Percentiles rank a stretch among this genome's conserved stretches.
Evolutionary conservation across 2,329 filamentous ascomycete species (phyloP).

Genomic region (Fusarium agapanthi): DNA sequence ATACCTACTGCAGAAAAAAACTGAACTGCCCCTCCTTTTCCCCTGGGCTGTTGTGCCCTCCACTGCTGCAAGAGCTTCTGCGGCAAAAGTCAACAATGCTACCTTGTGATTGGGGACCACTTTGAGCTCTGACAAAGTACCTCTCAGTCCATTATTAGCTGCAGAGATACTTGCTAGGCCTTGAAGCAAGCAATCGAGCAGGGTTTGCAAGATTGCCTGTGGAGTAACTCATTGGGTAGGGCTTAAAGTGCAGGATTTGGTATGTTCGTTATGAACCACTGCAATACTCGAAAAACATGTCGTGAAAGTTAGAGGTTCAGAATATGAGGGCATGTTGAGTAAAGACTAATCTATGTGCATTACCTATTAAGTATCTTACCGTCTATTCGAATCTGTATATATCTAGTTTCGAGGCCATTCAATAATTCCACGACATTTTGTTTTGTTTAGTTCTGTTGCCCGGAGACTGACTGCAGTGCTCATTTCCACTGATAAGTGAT

Average conservation of each 20-base stretch:
- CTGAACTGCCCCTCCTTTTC: constrained; percentile 40
- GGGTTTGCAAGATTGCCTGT: constrained; percentile 27
- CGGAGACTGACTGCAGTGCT: constrained; percentile 1
- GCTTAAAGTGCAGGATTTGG: not conserved
- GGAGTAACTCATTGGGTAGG: constrained; percentile 23
- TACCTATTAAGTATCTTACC: too few relatives aligned
- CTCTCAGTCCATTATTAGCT: not conserved
- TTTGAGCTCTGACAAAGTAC: constrained; percentile 23
- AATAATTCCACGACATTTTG: not conserved
- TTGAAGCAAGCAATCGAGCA: not conserved
- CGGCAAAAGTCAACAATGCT: constrained; percentile 21
- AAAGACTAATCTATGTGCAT: not conserved
- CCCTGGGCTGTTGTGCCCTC: constrained; percentile 25
- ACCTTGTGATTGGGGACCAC: constrained; percentile 33
- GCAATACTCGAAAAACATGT: not conserved
- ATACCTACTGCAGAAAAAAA: constrained; percentile 1
- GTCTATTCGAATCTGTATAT: not conserved
- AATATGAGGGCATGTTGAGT: not conserved
- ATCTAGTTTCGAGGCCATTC: not conserved
- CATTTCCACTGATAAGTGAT: not conserved
- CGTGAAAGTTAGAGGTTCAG: not conserved
- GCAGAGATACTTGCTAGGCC: constrained; percentile 17
- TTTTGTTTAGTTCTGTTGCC: constrained; percentile 18
- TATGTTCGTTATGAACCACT: not conserved
- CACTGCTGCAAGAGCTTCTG: constrained; percentile 2